A percentile compares a stretch with the other conserved stretches of the same genome.
Evolutionary conservation across 352 stramenopile genomes (phyloP).

Genomic region (Globisporangium orthogonon): DNA sequence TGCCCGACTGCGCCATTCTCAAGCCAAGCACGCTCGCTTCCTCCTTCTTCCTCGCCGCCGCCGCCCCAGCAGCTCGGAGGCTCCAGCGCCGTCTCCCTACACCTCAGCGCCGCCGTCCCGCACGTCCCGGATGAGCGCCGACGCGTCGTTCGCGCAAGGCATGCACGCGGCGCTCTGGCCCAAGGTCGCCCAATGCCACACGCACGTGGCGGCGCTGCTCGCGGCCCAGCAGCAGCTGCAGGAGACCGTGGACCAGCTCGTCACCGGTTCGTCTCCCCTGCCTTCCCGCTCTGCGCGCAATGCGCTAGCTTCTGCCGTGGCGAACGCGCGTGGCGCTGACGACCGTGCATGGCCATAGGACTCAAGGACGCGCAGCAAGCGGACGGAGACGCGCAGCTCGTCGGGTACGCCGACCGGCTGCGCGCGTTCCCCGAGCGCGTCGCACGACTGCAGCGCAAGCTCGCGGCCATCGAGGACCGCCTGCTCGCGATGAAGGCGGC

Average conservation of each 20-base stretch:
- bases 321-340: background rate
- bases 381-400: conserved; percentile 36
- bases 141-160: conserved; percentile 47
- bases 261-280: conserved; percentile 25
- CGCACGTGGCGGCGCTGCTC: conserved; percentile 66
- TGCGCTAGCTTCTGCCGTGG: no score
- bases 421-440: conserved; percentile 60
- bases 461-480: conserved; percentile 60
- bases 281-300: no score
- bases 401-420: conserved; percentile 68
- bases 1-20: no score
- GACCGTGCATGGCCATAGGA: conserved; percentile 11
- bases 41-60: no score
- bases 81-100: no score
- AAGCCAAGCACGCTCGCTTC: no score
- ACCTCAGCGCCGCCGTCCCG: background rate
- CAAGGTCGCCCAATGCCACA: conserved; percentile 76
- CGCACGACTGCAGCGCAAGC: conserved; percentile 57
- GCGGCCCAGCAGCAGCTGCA: conserved; percentile 69
- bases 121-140: conserved; percentile 3
- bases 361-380: conserved; percentile 59
- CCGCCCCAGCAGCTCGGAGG: no score
- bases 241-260: conserved; percentile 50
- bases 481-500: conserved; percentile 58
- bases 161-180: conserved; percentile 82